A percentile compares a stretch with the other conserved stretches of the same genome.
Evolutionary conservation across 768 basidiomycete species (phyloP).

Genomic region (Fibroporia radiculosa): DNA sequence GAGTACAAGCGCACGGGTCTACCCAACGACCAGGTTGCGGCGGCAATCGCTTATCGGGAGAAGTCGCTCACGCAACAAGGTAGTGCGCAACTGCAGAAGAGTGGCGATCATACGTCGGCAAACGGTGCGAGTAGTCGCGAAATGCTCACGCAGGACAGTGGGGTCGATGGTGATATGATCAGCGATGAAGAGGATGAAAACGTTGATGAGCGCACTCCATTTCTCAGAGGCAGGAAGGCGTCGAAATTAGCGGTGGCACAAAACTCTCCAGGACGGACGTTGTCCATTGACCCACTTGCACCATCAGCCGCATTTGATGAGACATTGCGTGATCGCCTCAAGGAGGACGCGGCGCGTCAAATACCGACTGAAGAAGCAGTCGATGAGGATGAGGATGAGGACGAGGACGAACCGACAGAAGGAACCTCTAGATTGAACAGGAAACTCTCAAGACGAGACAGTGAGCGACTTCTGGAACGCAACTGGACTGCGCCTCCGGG

Average conservation of each 20-base stretch:
- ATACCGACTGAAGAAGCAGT: constrained; percentile 27
- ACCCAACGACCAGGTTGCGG: constrained; percentile 64
- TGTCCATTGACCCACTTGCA: constrained; percentile 84
- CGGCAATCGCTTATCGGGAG: constrained; percentile 83
- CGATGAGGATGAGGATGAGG: constrained; percentile 33
- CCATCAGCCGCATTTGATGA: constrained; percentile 80
- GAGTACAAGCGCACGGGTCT: constrained; percentile 79
- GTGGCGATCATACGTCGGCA: constrained; percentile 3
- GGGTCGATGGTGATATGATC: constrained; percentile 15
- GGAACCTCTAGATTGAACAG: background rate
- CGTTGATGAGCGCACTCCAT: constrained; percentile 30
- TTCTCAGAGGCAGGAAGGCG: constrained; percentile 23
- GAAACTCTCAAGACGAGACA: background rate
- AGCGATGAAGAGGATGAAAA: constrained; percentile 21
- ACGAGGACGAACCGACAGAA: constrained; percentile 17
- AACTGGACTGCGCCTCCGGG: constrained; percentile 77
- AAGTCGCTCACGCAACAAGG: constrained; percentile 55
- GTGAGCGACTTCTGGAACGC: constrained; percentile 48
- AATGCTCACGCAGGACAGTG: constrained; percentile 15
- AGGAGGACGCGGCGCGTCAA: constrained; percentile 19
- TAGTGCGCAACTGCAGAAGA: constrained; percentile 15
- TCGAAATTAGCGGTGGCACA: constrained; percentile 10
- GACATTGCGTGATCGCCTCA: constrained; percentile 64
- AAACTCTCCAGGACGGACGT: constrained; percentile 13
- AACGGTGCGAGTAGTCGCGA: constrained; percentile 1